Base-by-base conservation (phyloP, 2,329 filamentous ascomycete species). In the Aspergillus niger region DNA sequence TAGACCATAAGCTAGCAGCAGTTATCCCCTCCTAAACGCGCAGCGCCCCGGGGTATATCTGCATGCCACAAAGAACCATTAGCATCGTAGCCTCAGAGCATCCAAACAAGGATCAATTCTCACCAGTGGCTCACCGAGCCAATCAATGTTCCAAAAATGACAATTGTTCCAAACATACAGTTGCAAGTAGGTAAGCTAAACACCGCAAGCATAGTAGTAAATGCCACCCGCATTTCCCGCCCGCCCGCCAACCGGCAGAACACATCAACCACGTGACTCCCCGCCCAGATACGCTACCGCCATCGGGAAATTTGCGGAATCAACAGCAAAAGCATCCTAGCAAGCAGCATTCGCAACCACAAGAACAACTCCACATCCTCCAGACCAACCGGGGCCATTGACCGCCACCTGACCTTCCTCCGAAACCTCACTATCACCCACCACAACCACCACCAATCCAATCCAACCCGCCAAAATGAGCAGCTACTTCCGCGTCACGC, bases 401-500 rank as follows among this genome's bases (percentile, higher is more conserved):
- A 30, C 1, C 28, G 28, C 11, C 10, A 30, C 28, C 3, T 4
- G 10, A 30, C 28, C 8, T 10, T 30, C 3, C 28, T 30, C 28
- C 28, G 28, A 30, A 13, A 3, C 43, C 44, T 49, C n/a, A 39
- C 15, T 30, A 30, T 4, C 28, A 8, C 3, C 8, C 8, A 15
- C n/a, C 26, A 26, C 5, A 13, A 15, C 11, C 28, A 53, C 24
- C 24, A 44, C 10, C 10, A 30, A 30, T 2, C 17, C 26, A 51
- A 58, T n/a, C 36, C 38, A 56, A 11, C 10, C 49, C 44, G 15
- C 30, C 64, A 71, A 62, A 62, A 92, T 92, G 89, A 83, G 88
- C 60, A 83, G 88, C 60, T 96, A 86, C 83, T 97, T 97, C 84
- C 89, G 91, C 74, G 91, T 97, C 76, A 96, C 92, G 52, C 89